Base-by-base conservation (phyloP, 2,329 filamentous ascomycete genomes). In the Claviceps quebecensis region DNA sequence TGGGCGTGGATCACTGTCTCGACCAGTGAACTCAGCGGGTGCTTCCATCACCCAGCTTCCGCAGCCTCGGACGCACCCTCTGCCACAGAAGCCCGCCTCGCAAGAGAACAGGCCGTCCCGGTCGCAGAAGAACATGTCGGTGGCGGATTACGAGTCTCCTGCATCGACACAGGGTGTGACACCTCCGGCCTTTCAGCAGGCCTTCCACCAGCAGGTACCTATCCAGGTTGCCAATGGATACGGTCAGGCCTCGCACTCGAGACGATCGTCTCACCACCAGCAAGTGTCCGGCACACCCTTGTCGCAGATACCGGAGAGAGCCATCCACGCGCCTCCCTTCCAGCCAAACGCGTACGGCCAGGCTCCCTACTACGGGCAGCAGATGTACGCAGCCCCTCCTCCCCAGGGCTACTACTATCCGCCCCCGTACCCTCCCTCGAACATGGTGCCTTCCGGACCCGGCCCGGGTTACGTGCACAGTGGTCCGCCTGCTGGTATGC, bases 121-220 rank as follows among this genome's bases (percentile, higher is more conserved):
- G 49, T 91, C 93, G 8, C 90, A 97, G 66, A 97, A 97, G 73
- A 77, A 89, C 5, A 87, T 97, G 36, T 96, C 90, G 9, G 82
- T 97, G 53, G 87, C 88, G 52, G 89, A 88, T 60, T 95, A 97
- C 58, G 93, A 97, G 66, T 86, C 86, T 7, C 88, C 90, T 4
- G 81, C 79, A 5, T 75, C 70, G 59, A 63, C 67, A 49, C 72
- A 72, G 60, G 74, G 58, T 70, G 44, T 23, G 22, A 48, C 40
- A n/a, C 81, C 68, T 41, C 87, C 87, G 60, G 86, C 88, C 0
- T 95, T 95, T 60, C 84, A 91, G 60, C 87, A 90, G 63, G 87
- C 90, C 0, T 96, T 97, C 73, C 89, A 95, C 59, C 90, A 95
- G 60, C 90, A 96, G 67, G 82, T 95, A n/a, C 91, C 90, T 2